Percentiles rank a stretch among this genome's conserved stretches.
Conservation (phyloP, 2,329 filamentous ascomycete genomes). For the Aureobasidium sp. region DNA sequence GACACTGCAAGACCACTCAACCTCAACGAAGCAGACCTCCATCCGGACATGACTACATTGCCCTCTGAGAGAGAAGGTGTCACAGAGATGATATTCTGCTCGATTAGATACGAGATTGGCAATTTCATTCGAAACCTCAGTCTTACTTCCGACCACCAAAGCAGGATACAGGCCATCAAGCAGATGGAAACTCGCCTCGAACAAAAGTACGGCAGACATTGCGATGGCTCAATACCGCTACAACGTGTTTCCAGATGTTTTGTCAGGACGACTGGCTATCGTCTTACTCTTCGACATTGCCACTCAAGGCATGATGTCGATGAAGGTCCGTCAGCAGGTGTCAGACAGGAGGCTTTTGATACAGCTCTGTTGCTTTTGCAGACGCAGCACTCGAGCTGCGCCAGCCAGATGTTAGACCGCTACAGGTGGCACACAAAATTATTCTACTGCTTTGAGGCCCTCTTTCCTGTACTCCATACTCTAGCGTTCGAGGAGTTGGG, state of each 20-base stretch:
- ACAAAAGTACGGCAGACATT: slow-evolving; percentile 37
- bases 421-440: not conserved
- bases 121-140: slow-evolving; percentile 27
- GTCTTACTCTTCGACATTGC: not conserved
- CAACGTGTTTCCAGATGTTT: slow-evolving; percentile 30
- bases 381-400: not conserved
- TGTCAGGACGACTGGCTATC: not conserved
- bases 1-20: slow-evolving; percentile 29
- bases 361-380: not conserved
- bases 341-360: not conserved
- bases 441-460: not conserved
- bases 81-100: slow-evolving; percentile 47
- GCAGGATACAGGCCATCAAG: slow-evolving; percentile 8
- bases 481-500: not conserved
- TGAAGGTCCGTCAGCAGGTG: not conserved
- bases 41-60: slow-evolving; percentile 38
- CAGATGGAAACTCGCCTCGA: slow-evolving; percentile 26
- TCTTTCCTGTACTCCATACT: not conserved
- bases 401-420: not conserved
- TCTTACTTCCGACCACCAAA: slow-evolving; percentile 13
- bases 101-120: slow-evolving; percentile 37
- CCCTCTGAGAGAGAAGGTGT: slow-evolving; percentile 44
- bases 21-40: slow-evolving; percentile 30
- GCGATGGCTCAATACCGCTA: slow-evolving; percentile 36
- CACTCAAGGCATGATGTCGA: rapidly evolving